These are phyloP conservation scores for Fraxinus latifolia DNA, from an alignment of 305 asterid species.

Conservation along the genomic window DNA sequence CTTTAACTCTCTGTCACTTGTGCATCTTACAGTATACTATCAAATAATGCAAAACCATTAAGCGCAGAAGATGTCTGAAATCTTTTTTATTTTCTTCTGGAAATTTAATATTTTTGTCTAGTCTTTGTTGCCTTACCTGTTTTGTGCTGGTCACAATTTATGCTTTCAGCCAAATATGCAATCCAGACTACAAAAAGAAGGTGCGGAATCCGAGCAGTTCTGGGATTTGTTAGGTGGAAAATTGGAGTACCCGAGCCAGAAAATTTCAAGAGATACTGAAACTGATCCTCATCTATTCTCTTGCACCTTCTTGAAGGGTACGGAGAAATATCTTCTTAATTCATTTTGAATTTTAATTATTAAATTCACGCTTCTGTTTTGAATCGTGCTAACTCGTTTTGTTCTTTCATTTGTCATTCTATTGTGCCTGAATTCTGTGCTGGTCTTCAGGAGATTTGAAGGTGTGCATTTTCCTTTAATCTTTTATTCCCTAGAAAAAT, in stretches of 20 bases:
- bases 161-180: slow-evolving; percentile 72
- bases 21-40: slow-evolving; percentile 1
- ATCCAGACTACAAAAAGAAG: slow-evolving; percentile 73
- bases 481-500: slow-evolving; percentile 13
- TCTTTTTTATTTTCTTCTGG: background rate
- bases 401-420: slow-evolving; percentile 15
- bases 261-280: slow-evolving; percentile 51
- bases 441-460: slow-evolving; percentile 63
- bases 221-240: slow-evolving; percentile 80
- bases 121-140: background rate
- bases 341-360: slow-evolving; percentile 5
- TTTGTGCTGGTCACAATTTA: slow-evolving; percentile 20
- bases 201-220: slow-evolving; percentile 74
- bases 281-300: slow-evolving; percentile 78
- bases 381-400: slow-evolving; percentile 22
- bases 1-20: background rate
- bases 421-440: slow-evolving; percentile 24
- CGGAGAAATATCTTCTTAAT: slow-evolving; percentile 13
- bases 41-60: background rate
- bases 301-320: slow-evolving; percentile 58
- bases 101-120: background rate
- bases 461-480: slow-evolving; percentile 39
- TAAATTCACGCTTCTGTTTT: background rate
- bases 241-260: slow-evolving; percentile 70
- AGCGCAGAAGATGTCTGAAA: background rate